Evolutionary conservation across 495 filamentous ascomycete species (phyloP).

Genomic region (Terfezia claveryi): DNA sequence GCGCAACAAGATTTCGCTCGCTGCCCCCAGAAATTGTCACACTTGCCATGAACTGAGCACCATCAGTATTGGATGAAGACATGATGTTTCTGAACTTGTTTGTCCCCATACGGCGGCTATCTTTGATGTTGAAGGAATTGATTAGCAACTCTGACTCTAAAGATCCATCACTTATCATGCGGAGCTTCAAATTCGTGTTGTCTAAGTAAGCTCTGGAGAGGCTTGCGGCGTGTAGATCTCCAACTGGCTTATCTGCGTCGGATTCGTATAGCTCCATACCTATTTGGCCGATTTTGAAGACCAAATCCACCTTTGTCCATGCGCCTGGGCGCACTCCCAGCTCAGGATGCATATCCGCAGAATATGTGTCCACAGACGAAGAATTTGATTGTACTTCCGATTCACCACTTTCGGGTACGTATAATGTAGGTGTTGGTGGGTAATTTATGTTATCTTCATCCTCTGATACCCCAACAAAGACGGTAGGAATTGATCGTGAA

Average conservation of each 20-base stretch:
- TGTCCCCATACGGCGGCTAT: slow-evolving; percentile 61
- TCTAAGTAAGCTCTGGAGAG: slow-evolving; percentile 85
- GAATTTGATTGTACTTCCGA: slow-evolving; percentile 21
- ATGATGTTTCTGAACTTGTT: slow-evolving; percentile 98
- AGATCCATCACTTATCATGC: slow-evolving; percentile 85
- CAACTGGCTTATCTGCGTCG: slow-evolving; percentile 49
- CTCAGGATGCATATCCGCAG: slow-evolving; percentile 41
- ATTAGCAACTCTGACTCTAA: slow-evolving; percentile 85
- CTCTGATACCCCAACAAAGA: slow-evolving; percentile 57
- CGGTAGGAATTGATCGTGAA: slow-evolving; percentile 61
- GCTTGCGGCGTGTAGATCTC: slow-evolving; percentile 55
- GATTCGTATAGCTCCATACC: slow-evolving; percentile 72
- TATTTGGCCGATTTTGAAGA: slow-evolving; percentile 73
- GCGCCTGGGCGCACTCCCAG: slow-evolving; percentile 38
- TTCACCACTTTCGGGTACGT: slow-evolving; percentile 15
- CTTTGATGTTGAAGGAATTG: slow-evolving; percentile 81
- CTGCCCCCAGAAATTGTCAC: slow-evolving; percentile 75
- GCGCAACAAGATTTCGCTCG: slow-evolving; percentile 64
- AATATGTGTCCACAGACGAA: slow-evolving; percentile 20
- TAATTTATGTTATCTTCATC: slow-evolving; percentile 42
- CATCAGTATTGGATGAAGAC: slow-evolving; percentile 81
- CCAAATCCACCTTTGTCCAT: slow-evolving; percentile 85
- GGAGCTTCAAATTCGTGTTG: slow-evolving; percentile 69
- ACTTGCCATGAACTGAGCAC: slow-evolving; percentile 95
- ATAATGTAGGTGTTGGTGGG: slow-evolving; percentile 34